phyloP scores from a whole-genome alignment of 768 basidiomycete species.

The Boletus patriciae region DNA sequence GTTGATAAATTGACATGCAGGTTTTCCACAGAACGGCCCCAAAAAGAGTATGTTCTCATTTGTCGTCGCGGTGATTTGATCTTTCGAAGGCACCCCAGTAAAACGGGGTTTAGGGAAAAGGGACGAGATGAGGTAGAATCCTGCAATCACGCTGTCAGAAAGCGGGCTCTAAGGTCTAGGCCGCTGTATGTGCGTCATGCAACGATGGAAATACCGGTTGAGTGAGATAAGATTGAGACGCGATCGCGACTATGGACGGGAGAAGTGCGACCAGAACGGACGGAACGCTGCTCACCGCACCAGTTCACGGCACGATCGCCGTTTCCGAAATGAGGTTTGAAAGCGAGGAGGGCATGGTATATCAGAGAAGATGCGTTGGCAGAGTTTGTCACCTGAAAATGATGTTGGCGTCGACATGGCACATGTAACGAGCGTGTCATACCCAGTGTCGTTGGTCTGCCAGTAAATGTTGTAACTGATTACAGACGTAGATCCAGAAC shows the following conservation, averaged over 20 bases:
- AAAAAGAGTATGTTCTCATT: conserved; percentile 47
- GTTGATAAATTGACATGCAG: conserved; percentile 85
- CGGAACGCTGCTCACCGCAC: conserved; percentile 68
- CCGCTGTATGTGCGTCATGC: neutral
- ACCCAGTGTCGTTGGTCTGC: conserved; percentile 80
- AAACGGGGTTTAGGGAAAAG: conserved; percentile 55
- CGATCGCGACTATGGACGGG: neutral
- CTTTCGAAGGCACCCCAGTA: conserved; percentile 10
- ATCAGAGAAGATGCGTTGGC: conserved; percentile 82
- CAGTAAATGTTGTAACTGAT: conserved; percentile 61
- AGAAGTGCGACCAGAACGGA: neutral
- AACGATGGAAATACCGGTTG: neutral
- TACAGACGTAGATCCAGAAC: conserved; percentile 78
- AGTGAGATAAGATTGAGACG: neutral
- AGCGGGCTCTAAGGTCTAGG: neutral
- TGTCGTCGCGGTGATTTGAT: conserved; percentile 13
- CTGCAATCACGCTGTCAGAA: conserved; percentile 43
- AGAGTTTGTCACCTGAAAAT: conserved; percentile 73
- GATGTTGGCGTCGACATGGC: neutral
- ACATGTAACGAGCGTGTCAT: conserved; percentile 19
- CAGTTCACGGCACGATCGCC: conserved; percentile 78
- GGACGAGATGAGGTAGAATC: conserved; percentile 77
- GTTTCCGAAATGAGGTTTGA: conserved; percentile 60
- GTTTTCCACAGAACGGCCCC: conserved; percentile 88
- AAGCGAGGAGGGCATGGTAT: conserved; percentile 74